Conservation (phyloP, 169 alveolate genomes). For the Eimeria maxima region DNA sequence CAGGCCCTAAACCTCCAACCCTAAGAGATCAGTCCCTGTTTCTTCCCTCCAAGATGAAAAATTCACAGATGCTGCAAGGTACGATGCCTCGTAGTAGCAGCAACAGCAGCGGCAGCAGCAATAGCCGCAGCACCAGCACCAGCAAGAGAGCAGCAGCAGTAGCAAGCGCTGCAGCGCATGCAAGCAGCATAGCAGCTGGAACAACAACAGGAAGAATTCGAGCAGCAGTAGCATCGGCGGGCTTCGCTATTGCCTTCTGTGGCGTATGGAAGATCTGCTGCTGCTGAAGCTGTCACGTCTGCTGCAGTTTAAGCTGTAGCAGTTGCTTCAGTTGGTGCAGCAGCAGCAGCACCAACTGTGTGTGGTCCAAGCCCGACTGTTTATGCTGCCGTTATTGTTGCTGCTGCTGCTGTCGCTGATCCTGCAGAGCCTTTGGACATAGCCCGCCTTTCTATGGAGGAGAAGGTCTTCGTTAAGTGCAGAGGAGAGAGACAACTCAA, state of each 20-base stretch:
- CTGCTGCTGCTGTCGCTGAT: neutral
- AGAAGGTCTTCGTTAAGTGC: conserved; percentile 92
- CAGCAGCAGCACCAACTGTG: conserved; percentile 14
- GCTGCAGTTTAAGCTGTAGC: too few relatives aligned
- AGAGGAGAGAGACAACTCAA: conserved; percentile 94
- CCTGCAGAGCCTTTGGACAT: conserved; percentile 94
- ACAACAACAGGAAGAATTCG: neutral
- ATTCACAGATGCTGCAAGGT: conserved; percentile 26
- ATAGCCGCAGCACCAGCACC: neutral
- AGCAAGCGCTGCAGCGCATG: neutral
- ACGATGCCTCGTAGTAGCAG: too few relatives aligned
- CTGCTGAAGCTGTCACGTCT: too few relatives aligned
- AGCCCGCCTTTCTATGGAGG: conserved; percentile 94
- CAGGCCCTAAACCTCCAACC: neutral
- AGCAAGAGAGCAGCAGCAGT: neutral
- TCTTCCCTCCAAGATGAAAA: neutral
- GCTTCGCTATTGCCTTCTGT: neutral
- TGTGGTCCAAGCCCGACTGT: too few relatives aligned
- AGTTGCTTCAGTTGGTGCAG: too few relatives aligned
- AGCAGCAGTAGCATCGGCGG: neutral
- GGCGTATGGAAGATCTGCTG: too few relatives aligned
- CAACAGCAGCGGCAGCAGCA: too few relatives aligned
- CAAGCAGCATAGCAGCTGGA: neutral
- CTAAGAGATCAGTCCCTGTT: neutral
- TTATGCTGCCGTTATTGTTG: too few relatives aligned